phyloP scores from a whole-genome alignment of 2,329 filamentous ascomycete genomes.

The Juglanconis sp. region DNA sequence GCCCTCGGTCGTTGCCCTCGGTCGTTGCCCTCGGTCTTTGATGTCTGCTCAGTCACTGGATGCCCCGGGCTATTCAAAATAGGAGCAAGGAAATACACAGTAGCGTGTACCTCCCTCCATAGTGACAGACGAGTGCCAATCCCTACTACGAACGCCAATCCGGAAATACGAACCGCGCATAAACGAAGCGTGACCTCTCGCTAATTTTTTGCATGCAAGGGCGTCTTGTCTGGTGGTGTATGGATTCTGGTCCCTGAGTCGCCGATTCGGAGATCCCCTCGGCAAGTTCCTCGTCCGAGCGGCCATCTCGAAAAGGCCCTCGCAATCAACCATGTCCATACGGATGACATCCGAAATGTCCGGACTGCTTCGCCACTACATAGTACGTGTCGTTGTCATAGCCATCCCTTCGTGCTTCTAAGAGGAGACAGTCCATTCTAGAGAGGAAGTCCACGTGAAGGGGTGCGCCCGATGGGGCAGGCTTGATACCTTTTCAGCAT shows the following conservation, averaged over 20 bases:
- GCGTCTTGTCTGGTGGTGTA: not conserved
- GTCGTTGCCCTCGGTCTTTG: not conserved
- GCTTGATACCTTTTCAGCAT: not conserved
- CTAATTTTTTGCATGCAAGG: not conserved
- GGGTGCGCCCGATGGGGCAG: not conserved
- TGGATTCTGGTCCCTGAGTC: not conserved
- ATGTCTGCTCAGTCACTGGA: not conserved
- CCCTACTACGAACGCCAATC: not conserved
- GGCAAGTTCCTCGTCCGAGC: slow-evolving; percentile 5
- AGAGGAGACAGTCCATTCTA: not conserved
- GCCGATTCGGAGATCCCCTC: slow-evolving; percentile 5
- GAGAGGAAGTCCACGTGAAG: not conserved
- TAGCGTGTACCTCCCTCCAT: too few species aligned
- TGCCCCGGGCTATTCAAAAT: not conserved
- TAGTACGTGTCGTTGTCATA: not conserved
- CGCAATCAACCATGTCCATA: not conserved
- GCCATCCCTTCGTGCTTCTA: not conserved
- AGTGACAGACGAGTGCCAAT: not conserved
- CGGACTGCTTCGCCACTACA: not conserved
- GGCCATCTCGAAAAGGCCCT: not conserved
- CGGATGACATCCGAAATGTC: not conserved
- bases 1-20: not conserved
- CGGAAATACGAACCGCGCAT: not conserved
- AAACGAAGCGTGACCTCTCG: too few species aligned
- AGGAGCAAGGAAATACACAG: not conserved